Evolutionary conservation across 2,329 filamentous ascomycete species (phyloP).

Genomic region (Zymoseptoria passerinii): DNA sequence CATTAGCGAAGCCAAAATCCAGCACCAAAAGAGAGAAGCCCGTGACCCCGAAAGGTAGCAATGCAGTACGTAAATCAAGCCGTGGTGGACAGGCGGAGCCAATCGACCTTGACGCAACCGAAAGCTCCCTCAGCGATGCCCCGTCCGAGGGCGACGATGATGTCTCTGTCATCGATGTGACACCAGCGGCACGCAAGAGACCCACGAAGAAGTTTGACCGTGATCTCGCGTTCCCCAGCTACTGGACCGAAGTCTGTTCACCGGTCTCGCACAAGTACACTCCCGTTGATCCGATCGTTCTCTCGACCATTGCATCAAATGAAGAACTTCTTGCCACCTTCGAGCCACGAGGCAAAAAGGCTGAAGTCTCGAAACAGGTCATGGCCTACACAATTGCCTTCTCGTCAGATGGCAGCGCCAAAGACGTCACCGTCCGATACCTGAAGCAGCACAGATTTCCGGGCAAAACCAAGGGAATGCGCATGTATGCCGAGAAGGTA

Average conservation of each 20-base stretch:
- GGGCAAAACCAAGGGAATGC: conserved; percentile 78
- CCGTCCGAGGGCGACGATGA: conserved; percentile 48
- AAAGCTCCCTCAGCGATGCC: conserved; percentile 37
- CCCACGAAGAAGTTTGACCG: conserved; percentile 53
- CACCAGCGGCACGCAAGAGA: conserved; percentile 36
- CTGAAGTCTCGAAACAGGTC: conserved; percentile 78
- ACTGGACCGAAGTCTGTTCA: conserved; percentile 88
- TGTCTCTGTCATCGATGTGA: conserved; percentile 52
- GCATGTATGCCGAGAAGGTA: conserved; percentile 71
- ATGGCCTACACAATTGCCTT: conserved; percentile 84
- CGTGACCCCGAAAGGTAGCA: conserved; percentile 7
- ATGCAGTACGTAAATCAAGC: conserved; percentile 20
- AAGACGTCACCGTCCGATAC: conserved; percentile 91
- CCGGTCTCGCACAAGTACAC: conserved; percentile 71
- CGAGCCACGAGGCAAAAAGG: conserved; percentile 73
- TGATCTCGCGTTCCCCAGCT: conserved; percentile 75
- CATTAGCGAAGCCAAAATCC: conserved; percentile 2
- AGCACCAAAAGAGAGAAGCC: conserved; percentile 15
- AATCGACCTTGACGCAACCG: conserved; percentile 43
- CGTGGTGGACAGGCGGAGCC: conserved; percentile 30
- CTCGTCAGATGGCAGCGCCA: conserved; percentile 76
- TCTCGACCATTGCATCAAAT: conserved; percentile 61
- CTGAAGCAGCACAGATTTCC: conserved; percentile 73
- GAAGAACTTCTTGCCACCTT: conserved; percentile 65
- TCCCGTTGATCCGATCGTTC: conserved; percentile 66